Percentiles rank a stretch among this genome's conserved stretches.
These are phyloP conservation scores for Chaetothyriales sp. DNA, from an alignment of 2,329 filamentous ascomycete species.

Conservation along the genomic window DNA sequence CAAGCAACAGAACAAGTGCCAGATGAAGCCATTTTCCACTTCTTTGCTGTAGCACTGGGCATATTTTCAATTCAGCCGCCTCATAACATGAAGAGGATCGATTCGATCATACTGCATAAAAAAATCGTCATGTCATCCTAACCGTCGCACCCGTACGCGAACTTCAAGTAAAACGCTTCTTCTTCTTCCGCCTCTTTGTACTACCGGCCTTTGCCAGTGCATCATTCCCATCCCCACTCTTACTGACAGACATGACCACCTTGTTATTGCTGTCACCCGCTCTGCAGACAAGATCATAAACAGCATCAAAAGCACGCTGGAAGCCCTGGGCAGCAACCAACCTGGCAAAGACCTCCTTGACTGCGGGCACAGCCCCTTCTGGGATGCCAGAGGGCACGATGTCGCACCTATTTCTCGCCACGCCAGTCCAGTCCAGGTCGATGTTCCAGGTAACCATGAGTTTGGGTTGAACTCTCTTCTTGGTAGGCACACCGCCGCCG, in stretches of 20 bases:
- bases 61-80: not conserved
- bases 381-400: slow-evolving; percentile 9
- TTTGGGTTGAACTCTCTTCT: slow-evolving; percentile 2
- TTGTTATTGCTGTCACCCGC: slow-evolving; percentile 3
- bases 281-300: slow-evolving; percentile 8
- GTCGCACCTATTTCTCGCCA: slow-evolving; percentile 4
- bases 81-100: no score
- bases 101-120: not conserved
- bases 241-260: not conserved
- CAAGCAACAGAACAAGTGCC: not conserved
- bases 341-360: slow-evolving; percentile 10
- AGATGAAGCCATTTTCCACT: not conserved
- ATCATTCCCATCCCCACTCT: not conserved
- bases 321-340: slow-evolving; percentile 8
- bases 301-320: slow-evolving; percentile 6
- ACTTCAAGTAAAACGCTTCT: slow-evolving; percentile 2
- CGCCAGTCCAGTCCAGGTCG: slow-evolving; percentile 12
- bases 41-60: not conserved
- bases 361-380: slow-evolving; percentile 3
- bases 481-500: not conserved
- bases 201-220: not conserved
- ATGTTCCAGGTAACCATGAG: slow-evolving; percentile 14
- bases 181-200: slow-evolving; percentile 2
- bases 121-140: slow-evolving; percentile 1
- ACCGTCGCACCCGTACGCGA: not conserved